Evolutionary conservation across 2,329 filamentous ascomycete genomes (phyloP), one percentile per base, ranked within the genome.

Genomic region (Huntiella savannae): DNA sequence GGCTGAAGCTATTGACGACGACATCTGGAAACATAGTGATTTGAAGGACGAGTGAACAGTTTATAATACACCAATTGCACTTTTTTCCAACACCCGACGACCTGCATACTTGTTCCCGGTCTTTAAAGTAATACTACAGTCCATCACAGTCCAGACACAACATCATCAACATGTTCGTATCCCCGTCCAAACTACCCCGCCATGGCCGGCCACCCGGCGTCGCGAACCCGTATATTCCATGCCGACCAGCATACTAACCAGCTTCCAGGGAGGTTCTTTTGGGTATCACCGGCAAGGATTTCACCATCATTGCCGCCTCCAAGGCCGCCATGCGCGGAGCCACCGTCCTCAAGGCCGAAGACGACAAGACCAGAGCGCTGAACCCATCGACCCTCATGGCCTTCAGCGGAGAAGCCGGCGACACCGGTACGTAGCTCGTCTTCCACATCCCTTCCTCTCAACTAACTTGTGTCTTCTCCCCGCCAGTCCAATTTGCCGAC

Each of bases 281-380:
- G 56, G 91, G 91, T 59, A 94, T 98, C 64, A 95, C 88, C 50
- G 92, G 91, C 70, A 94, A 94, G 72, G 92, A 98, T 75, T 98
- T 95, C 65, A 92, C 87, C 68, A 78, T 98, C 73, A 79, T 98
- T 62, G 91, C 86, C 58, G 84, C 91, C 57, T 96, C 87, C 53
- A 96, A 98, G 71, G 91, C 91, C 60, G 84, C 87, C 58, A 96
- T 96, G 87, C 79, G 91, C 69, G 91, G 91, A 58, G 84, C 86
- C 53, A 95, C 88, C 50, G 82, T 98, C 63, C 79, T 98, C 60
- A 98, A 98, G 67, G 76, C 84, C 49, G 75, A 77, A 54, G 92
- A 98, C 65, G 88, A 98, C 74, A 98, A 98, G 76, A 98, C 91
- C 53, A 77, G 85, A 61, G 67, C 74, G 54, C 70, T 98, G 55